A percentile compares a stretch with the other conserved stretches of the same genome.
phyloP scores from a whole-genome alignment of 129 eudicot species.

The Helianthus annuus region DNA sequence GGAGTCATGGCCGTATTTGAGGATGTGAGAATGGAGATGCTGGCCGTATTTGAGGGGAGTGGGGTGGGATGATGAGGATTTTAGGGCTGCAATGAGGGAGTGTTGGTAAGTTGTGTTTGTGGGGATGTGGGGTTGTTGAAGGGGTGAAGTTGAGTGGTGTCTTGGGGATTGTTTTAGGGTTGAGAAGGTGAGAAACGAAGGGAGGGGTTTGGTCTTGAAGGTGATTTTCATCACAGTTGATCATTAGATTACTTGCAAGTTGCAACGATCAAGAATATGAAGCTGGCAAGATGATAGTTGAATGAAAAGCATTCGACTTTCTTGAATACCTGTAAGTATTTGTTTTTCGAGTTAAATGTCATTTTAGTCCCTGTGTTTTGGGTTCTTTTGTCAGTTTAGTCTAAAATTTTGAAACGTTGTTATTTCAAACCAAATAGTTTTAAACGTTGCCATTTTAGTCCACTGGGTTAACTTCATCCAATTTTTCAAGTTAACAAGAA shows the following conservation, averaged over 20 bases:
- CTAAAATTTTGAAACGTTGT: too few relatives aligned
- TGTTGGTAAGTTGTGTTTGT: constrained; percentile 40
- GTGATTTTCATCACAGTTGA: constrained; percentile 44
- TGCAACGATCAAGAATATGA: background rate
- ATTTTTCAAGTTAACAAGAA: too few relatives aligned
- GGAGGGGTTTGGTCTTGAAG: constrained; percentile 34
- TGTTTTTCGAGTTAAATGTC: too few relatives aligned
- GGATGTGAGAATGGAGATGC: constrained; percentile 53
- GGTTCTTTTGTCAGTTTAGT: too few relatives aligned
- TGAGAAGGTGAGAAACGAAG: constrained; percentile 15
- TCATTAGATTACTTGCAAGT: constrained; percentile 3
- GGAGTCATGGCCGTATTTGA: constrained; percentile 53
- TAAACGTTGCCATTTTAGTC: too few relatives aligned
- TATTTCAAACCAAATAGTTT: too few relatives aligned
- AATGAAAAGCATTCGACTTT: too few relatives aligned
- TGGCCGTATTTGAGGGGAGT: constrained; percentile 46
- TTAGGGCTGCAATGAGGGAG: constrained; percentile 52
- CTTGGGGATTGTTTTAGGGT: constrained; percentile 13
- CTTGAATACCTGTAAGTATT: too few relatives aligned
- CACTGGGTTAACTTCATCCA: too few relatives aligned
- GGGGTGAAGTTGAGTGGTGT: constrained; percentile 36
- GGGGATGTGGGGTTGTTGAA: background rate
- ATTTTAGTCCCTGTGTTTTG: too few relatives aligned
- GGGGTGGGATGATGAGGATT: constrained; percentile 52
- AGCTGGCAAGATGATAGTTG: background rate